A percentile compares a stretch with the other conserved stretches of the same genome.
These are phyloP conservation scores for Botrytis cinerea DNA, from an alignment of 2,329 filamentous ascomycete species.

Conservation along the genomic window DNA sequence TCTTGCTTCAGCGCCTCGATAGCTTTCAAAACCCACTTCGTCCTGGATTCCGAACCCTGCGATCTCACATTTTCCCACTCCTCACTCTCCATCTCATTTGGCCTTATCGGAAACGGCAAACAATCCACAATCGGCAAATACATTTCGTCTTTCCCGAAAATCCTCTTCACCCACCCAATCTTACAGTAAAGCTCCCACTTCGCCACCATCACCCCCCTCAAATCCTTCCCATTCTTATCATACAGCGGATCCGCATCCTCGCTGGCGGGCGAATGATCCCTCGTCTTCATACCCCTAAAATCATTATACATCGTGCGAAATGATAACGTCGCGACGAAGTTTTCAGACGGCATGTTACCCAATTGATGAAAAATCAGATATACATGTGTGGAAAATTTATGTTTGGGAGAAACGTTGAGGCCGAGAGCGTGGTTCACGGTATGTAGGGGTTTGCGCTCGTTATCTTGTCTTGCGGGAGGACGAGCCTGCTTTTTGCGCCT, in stretches of 20 bases:
- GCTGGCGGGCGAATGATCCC: neutral
- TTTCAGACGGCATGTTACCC: neutral
- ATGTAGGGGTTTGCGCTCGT: too few relatives aligned
- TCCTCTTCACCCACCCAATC: slow-evolving; percentile 4
- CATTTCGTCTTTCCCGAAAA: neutral
- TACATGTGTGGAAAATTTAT: neutral
- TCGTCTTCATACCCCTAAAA: neutral
- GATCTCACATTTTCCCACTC: neutral
- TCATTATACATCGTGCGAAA: slow-evolving; percentile 7
- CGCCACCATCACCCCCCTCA: neutral
- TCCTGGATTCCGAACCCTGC: neutral
- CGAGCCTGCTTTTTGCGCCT: neutral
- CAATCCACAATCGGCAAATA: neutral
- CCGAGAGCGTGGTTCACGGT: neutral
- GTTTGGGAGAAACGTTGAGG: neutral
- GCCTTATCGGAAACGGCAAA: neutral
- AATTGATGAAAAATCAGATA: neutral
- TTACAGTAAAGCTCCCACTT: neutral
- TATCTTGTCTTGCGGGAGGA: neutral
- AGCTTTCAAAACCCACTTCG: neutral
- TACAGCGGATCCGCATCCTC: neutral
- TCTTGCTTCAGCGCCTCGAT: neutral
- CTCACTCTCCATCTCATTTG: neutral
- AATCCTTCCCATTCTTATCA: neutral
- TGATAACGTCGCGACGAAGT: neutral